phyloP scores from a whole-genome alignment of 2,329 filamentous ascomycete genomes.

The Pseudogymnoascus sp. region DNA sequence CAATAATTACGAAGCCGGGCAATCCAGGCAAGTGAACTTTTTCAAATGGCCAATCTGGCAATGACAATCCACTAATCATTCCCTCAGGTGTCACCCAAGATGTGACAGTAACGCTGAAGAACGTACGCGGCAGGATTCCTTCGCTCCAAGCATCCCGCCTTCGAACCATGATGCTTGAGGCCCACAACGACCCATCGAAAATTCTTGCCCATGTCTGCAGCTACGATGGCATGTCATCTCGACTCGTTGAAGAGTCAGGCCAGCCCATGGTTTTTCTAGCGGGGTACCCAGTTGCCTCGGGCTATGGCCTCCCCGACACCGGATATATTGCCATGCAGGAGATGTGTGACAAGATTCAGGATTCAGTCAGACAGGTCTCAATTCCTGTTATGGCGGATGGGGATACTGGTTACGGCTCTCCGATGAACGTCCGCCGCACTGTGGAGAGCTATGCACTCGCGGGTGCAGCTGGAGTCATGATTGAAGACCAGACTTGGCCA shows the following conservation, averaged over 20 bases:
- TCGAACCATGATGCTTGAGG: slow-evolving; percentile 36
- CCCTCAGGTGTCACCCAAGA: slow-evolving; percentile 14
- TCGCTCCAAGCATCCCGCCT: slow-evolving; percentile 36
- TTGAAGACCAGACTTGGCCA: slow-evolving; percentile 45
- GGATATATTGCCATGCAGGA: slow-evolving; percentile 45
- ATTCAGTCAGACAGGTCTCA: slow-evolving; percentile 33
- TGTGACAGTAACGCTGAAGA: slow-evolving; percentile 21
- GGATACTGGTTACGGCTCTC: slow-evolving; percentile 43
- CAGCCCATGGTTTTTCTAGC: slow-evolving; percentile 42
- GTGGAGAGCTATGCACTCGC: slow-evolving; percentile 36
- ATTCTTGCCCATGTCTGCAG: slow-evolving; percentile 40
- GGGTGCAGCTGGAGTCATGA: slow-evolving; percentile 35
- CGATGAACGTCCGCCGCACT: slow-evolving; percentile 42
- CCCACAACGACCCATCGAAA: slow-evolving; percentile 36
- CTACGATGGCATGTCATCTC: slow-evolving; percentile 40
- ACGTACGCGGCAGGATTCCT: slow-evolving; percentile 35
- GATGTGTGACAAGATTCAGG: slow-evolving; percentile 41
- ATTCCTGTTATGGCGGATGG: slow-evolving; percentile 42
- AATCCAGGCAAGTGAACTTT: slow-evolving; percentile 11
- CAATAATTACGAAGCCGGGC: slow-evolving; percentile 14
- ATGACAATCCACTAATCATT: background rate
- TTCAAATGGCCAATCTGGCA: background rate
- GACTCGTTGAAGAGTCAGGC: slow-evolving; percentile 40
- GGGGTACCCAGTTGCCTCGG: slow-evolving; percentile 37
- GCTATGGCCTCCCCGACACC: slow-evolving; percentile 41